phyloP scores from a whole-genome alignment of 495 filamentous ascomycete species.

The Penicillium cinerascens region DNA sequence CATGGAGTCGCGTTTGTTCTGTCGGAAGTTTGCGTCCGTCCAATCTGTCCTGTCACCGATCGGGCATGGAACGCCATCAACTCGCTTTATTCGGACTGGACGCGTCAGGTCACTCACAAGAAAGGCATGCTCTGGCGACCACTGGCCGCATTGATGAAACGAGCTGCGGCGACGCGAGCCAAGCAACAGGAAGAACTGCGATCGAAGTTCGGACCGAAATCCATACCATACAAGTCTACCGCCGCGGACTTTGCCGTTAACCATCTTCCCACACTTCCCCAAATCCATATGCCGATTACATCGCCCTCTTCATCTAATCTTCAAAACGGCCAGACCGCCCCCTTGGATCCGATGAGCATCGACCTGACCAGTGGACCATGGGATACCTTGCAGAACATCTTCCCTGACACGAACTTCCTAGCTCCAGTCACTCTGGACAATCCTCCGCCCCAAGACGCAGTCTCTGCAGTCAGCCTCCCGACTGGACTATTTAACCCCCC shows the following conservation, averaged over 20 bases:
- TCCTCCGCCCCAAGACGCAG: conserved; percentile 3
- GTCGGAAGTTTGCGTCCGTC: conserved; percentile 71
- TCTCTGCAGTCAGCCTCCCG: conserved; percentile 4
- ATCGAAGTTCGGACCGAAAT: conserved; percentile 17
- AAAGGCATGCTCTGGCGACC: conserved; percentile 71
- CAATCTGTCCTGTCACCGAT: conserved; percentile 65
- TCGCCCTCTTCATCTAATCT: background rate
- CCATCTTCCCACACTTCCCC: conserved; percentile 11
- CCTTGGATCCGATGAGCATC: conserved; percentile 19
- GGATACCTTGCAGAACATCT: conserved; percentile 27
- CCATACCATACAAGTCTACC: conserved; percentile 2
- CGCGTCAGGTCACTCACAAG: conserved; percentile 49
- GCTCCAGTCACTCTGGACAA: conserved; percentile 12
- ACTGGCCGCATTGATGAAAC: conserved; percentile 65
- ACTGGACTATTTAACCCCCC: background rate
- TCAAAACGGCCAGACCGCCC: background rate
- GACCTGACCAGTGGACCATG: conserved; percentile 31
- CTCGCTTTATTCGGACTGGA: conserved; percentile 52
- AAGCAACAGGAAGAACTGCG: conserved; percentile 33
- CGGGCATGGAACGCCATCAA: conserved; percentile 78
- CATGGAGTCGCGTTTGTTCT: conserved; percentile 75
- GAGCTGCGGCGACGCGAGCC: conserved; percentile 45
- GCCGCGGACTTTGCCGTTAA: background rate
- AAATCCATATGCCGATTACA: conserved; percentile 14
- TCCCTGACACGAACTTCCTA: conserved; percentile 31